These are phyloP conservation scores for Dendrocalamus latiflorus DNA, from an alignment of 202 grass and related monocot genomes.

Conservation along the genomic window DNA sequence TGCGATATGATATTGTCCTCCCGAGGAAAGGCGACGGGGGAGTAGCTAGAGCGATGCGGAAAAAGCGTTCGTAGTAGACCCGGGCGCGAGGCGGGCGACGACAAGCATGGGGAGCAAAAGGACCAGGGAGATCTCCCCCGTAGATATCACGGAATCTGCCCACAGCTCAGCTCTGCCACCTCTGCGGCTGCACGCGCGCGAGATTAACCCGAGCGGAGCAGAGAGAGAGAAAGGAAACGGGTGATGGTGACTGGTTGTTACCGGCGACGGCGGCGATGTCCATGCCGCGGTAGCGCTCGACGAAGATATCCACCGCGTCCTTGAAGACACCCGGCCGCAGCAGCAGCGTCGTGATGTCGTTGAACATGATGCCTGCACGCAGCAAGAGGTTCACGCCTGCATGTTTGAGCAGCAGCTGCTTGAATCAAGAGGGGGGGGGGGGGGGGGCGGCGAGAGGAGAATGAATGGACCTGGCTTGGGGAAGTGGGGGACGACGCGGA, in stretches of 20 bases:
- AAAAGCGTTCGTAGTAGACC: not conserved
- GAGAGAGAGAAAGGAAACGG: not conserved
- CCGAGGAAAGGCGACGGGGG: constrained; percentile 26
- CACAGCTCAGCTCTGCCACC: constrained; percentile 7
- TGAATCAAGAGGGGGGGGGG: not conserved
- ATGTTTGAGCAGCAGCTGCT: not conserved
- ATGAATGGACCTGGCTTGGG: constrained; percentile 52
- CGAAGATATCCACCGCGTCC: constrained; percentile 70
- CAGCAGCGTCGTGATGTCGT: constrained; percentile 82
- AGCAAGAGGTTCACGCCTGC: not conserved
- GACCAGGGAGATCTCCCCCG: constrained; percentile 37
- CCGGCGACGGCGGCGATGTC: constrained; percentile 63
- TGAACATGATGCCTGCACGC: constrained; percentile 86
- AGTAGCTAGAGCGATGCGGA: not conserved
- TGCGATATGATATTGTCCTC: constrained; percentile 19
- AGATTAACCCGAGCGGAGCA: not conserved
- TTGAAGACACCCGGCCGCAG: constrained; percentile 55
- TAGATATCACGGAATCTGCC: constrained; percentile 59
- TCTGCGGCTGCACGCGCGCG: not conserved
- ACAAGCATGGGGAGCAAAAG: constrained; percentile 46
- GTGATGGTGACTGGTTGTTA: not conserved
- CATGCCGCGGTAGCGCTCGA: constrained; percentile 73
- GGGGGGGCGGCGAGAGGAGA: not conserved
- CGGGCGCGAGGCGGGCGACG: not conserved
- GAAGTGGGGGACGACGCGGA: constrained; percentile 85